Conservation (phyloP, 2,329 filamentous ascomycete species). For the Grosmannia huntii region DNA sequence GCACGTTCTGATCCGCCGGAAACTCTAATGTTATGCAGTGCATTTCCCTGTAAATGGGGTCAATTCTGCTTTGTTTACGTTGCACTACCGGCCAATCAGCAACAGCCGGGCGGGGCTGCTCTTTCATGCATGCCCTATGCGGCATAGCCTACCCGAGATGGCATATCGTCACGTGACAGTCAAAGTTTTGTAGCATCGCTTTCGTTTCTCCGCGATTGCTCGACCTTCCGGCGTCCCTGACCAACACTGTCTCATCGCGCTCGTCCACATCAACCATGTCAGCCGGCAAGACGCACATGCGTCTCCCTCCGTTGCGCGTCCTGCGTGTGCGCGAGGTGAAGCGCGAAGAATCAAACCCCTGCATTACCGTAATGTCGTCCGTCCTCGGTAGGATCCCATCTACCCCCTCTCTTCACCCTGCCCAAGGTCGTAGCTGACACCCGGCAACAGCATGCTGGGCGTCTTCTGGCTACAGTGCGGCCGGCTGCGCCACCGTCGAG, state of each 20-base stretch:
- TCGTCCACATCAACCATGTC: constrained; percentile 23
- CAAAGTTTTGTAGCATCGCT: too few species aligned
- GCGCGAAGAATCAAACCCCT: constrained; percentile 36
- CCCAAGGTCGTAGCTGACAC: too few species aligned
- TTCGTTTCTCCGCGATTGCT: too few species aligned
- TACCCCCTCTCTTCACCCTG: constrained; percentile 1
- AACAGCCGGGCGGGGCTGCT: not conserved
- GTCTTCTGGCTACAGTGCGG: constrained; percentile 55
- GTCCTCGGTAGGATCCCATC: constrained; percentile 34
- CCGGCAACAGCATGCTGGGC: constrained; percentile 62
- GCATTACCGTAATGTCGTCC: constrained; percentile 42
- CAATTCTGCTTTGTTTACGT: not conserved
- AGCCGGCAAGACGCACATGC: constrained; percentile 35
- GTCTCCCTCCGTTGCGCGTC: constrained; percentile 41
- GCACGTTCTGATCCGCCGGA: not conserved
- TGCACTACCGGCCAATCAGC: not conserved
- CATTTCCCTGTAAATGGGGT: not conserved
- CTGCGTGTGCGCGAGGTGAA: constrained; percentile 43
- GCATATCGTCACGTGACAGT: too few species aligned
- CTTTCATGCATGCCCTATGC: too few species aligned
- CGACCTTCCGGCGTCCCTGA: too few species aligned
- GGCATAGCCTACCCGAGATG: too few species aligned
- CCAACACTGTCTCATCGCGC: not conserved
- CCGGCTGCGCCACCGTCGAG: constrained; percentile 47
- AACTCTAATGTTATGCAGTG: not conserved